phyloP scores from a whole-genome alignment of 768 basidiomycete species.

The Agrocybe chaxingu region DNA sequence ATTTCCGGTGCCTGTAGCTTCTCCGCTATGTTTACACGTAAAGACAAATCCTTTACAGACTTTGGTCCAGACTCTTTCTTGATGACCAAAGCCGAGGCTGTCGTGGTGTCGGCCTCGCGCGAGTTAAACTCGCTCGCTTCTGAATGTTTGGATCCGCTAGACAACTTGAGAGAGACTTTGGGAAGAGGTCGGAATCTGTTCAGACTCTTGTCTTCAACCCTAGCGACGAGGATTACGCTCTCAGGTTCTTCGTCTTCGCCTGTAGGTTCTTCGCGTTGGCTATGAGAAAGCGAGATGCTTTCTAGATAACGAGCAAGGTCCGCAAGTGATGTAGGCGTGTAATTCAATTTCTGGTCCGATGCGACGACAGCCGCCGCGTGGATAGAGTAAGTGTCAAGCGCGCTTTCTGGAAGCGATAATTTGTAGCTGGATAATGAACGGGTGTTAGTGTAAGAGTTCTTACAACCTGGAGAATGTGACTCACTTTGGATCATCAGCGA shows the following conservation, averaged over 20 bases:
- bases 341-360: background rate
- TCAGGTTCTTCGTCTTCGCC: background rate
- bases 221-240: background rate
- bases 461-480: background rate
- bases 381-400: slow-evolving; percentile 7
- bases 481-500: slow-evolving; percentile 7
- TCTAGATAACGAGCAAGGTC: background rate
- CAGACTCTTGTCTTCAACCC: background rate
- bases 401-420: slow-evolving; percentile 5
- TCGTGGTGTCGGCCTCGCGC: background rate
- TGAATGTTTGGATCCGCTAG: background rate
- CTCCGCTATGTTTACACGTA: no score
- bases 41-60: background rate
- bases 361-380: slow-evolving; percentile 3
- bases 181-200: background rate
- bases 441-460: background rate
- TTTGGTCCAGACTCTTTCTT: background rate
- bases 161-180: background rate
- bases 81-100: background rate
- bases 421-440: background rate
- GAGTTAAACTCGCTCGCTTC: background rate
- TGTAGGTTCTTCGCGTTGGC: background rate
- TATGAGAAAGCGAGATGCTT: background rate
- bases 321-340: background rate
- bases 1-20: no score